Conservation (phyloP, 2,329 filamentous ascomycete genomes). For the Lasiodiplodia theobromae region DNA sequence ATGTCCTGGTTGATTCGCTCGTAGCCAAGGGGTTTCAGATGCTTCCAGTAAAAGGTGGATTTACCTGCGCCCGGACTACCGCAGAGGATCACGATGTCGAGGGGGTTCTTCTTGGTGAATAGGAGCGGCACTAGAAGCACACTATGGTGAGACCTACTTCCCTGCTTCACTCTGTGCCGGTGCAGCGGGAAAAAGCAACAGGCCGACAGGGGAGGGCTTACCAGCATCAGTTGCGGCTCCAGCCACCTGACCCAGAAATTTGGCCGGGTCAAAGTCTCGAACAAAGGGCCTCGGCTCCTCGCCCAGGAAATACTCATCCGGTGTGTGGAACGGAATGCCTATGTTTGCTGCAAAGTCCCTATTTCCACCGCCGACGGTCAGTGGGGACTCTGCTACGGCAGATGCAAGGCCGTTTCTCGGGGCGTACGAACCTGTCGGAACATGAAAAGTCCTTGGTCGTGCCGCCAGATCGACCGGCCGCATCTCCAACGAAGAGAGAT, state of each 20-base stretch:
- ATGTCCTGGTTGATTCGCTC: constrained; percentile 88
- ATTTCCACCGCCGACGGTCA: constrained; percentile 29
- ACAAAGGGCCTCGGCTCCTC: constrained; percentile 70
- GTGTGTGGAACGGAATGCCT: constrained; percentile 80
- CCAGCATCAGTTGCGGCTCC: constrained; percentile 42
- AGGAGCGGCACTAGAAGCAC: constrained; percentile 37
- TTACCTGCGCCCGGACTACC: constrained; percentile 92
- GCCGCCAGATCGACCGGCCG: constrained; percentile 61
- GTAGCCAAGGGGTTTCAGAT: constrained; percentile 80
- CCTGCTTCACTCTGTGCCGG: constrained; percentile 1
- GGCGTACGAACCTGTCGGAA: constrained; percentile 60
- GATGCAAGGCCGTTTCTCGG: constrained; percentile 29
- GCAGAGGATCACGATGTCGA: constrained; percentile 84
- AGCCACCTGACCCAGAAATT: constrained; percentile 54
- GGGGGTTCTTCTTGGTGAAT: constrained; percentile 66
- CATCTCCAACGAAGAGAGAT: constrained; percentile 91
- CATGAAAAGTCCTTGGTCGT: constrained; percentile 64
- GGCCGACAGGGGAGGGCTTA: constrained; percentile 36
- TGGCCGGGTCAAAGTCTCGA: constrained; percentile 73
- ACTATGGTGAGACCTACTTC: constrained; percentile 8
- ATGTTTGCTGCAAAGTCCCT: constrained; percentile 87
- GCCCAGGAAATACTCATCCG: constrained; percentile 88
- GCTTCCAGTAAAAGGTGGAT: constrained; percentile 84
- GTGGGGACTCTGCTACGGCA: constrained; percentile 30
- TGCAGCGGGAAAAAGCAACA: constrained; percentile 10